Percentiles rank a stretch among this genome's conserved stretches.
These are phyloP conservation scores for Solanum habrochaites DNA, from an alignment of 257 asterid species.

Conservation along the genomic window DNA sequence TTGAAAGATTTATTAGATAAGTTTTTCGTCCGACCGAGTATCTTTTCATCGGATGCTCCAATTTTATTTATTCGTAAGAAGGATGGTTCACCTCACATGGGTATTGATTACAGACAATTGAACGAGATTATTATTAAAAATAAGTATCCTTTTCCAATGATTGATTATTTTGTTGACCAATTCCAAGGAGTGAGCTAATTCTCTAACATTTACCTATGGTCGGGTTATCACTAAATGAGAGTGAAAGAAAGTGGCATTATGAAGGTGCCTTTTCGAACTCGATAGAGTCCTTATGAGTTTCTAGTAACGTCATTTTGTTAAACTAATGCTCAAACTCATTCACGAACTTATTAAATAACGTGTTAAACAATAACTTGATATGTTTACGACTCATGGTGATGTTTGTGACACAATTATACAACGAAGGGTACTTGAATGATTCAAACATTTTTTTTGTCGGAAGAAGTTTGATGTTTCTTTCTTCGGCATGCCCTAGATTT, in stretches of 20 bases:
- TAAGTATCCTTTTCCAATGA: too few relatives aligned
- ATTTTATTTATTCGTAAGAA: too few relatives aligned
- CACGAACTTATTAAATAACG: not conserved
- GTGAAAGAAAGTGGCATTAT: not conserved
- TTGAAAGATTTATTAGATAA: not conserved
- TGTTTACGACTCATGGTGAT: not conserved
- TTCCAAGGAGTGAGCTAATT: too few relatives aligned
- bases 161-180: too few relatives aligned
- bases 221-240: too few relatives aligned
- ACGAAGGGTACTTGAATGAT: slow-evolving; percentile 33
- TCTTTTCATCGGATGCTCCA: not conserved
- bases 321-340: not conserved
- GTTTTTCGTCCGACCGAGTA: not conserved
- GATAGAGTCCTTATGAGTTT: not conserved
- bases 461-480: slow-evolving; percentile 27
- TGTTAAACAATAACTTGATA: not conserved
- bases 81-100: not conserved
- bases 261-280: not conserved
- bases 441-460: slow-evolving; percentile 34
- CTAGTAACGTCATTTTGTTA: not conserved
- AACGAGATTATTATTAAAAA: too few relatives aligned
- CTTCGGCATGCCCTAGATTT: slow-evolving; percentile 48
- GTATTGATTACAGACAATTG: not conserved
- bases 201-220: too few relatives aligned
- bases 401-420: not conserved